These are phyloP conservation scores for Perkinsela sp. DNA, from an alignment of 208 protist genomes.

Conservation along the genomic window DNA sequence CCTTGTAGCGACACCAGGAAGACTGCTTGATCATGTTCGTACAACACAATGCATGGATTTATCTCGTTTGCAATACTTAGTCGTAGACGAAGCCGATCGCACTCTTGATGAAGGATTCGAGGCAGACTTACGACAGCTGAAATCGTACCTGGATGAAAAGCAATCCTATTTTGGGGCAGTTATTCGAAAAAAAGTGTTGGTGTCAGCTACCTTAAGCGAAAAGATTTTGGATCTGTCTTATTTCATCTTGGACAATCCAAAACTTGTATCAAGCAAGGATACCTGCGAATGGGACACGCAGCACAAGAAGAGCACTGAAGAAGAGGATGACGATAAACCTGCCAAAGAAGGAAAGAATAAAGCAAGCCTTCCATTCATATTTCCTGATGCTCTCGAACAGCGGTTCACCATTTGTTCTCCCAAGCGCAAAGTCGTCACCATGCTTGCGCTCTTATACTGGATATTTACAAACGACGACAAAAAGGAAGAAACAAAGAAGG, in stretches of 20 bases:
- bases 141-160: background rate
- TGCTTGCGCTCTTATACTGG: background rate
- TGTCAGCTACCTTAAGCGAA: background rate
- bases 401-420: background rate
- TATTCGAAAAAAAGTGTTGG: background rate
- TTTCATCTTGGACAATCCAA: constrained; percentile 1
- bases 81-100: constrained; percentile 93
- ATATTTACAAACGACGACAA: background rate
- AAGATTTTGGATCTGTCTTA: constrained; percentile 4
- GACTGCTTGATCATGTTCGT: constrained; percentile 45
- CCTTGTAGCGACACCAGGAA: constrained; percentile 52
- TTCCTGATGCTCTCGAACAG: background rate
- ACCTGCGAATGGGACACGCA: background rate
- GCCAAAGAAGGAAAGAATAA: background rate
- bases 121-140: constrained; percentile 52
- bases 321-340: background rate
- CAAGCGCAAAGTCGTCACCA: background rate
- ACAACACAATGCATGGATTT: constrained; percentile 11
- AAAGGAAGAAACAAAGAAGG: background rate
- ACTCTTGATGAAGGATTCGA: constrained; percentile 97
- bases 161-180: constrained; percentile 11
- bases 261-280: constrained; percentile 4
- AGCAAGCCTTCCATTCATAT: background rate
- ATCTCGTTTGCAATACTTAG: constrained; percentile 48
- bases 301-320: background rate